Evolutionary conservation across 768 basidiomycete genomes (phyloP).

Genomic region (Plicaturopsis crispa): DNA sequence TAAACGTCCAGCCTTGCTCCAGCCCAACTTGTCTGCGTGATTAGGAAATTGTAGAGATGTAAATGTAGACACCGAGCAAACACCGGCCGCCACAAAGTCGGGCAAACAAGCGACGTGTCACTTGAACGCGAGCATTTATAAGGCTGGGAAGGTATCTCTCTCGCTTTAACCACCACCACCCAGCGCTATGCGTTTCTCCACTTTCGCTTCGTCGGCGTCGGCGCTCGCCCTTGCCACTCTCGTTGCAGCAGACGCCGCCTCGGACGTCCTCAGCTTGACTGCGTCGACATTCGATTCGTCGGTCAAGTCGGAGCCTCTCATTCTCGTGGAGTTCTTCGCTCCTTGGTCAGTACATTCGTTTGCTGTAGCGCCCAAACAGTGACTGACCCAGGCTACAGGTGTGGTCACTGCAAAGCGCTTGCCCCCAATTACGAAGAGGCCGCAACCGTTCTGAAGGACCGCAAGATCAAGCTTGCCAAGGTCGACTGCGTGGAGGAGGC

Average conservation of each 20-base stretch:
- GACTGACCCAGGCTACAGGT: slow-evolving; percentile 39
- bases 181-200: slow-evolving; percentile 57
- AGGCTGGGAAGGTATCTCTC: too few species aligned
- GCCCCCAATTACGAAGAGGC: slow-evolving; percentile 94
- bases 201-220: slow-evolving; percentile 39
- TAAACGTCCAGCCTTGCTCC: too few species aligned
- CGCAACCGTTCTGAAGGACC: slow-evolving; percentile 86
- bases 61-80: too few species aligned
- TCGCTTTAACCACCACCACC: too few species aligned
- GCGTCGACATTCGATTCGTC: slow-evolving; percentile 58
- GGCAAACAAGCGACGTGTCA: too few species aligned
- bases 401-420: slow-evolving; percentile 93
- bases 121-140: too few species aligned
- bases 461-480: slow-evolving; percentile 86
- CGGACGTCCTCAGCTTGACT: slow-evolving; percentile 80
- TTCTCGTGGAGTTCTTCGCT: slow-evolving; percentile 94
- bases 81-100: too few species aligned
- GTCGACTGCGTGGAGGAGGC: slow-evolving; percentile 95
- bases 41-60: too few species aligned
- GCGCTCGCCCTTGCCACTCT: slow-evolving; percentile 46
- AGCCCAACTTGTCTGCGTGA: too few species aligned
- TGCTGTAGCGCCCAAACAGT: background rate
- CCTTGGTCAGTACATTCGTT: slow-evolving; percentile 50
- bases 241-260: slow-evolving; percentile 47
- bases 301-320: slow-evolving; percentile 60